Evolutionary conservation across 805 yeast genomes (phyloP).

Genomic region (Yarrowia keelungensis): DNA sequence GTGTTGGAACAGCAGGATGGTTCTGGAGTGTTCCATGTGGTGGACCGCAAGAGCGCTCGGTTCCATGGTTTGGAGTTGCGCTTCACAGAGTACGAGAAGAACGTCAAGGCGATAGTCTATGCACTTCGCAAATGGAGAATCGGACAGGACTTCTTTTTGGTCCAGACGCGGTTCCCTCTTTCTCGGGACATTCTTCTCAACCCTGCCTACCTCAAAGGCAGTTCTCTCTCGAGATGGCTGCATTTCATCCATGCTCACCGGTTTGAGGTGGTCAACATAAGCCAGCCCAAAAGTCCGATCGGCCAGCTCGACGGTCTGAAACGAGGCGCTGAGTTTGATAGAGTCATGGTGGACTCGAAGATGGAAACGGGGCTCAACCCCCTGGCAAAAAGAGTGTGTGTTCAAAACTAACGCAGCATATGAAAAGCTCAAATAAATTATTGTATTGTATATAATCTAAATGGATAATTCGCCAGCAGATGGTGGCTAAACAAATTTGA

Average conservation of each 20-base stretch:
- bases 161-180: constrained; percentile 1
- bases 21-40: constrained; percentile 7
- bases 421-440: background rate
- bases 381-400: constrained; percentile 11
- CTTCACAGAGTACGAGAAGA: constrained; percentile 17
- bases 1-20: constrained; percentile 6
- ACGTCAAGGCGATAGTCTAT: constrained; percentile 14
- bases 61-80: constrained; percentile 12
- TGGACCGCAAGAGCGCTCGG: constrained; percentile 18
- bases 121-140: constrained; percentile 27
- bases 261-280: background rate
- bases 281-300: too few species aligned
- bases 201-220: constrained; percentile 8
- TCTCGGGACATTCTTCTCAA: constrained; percentile 2
- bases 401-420: constrained; percentile 2
- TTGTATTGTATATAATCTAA: background rate
- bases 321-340: background rate
- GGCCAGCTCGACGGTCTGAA: background rate
- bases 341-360: background rate
- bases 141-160: background rate
- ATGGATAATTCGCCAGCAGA: background rate
- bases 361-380: background rate
- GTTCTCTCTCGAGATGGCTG: constrained; percentile 8
- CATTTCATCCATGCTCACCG: constrained; percentile 12
- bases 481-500: too few species aligned